Percentiles rank a stretch among this genome's conserved stretches.
phyloP scores from a whole-genome alignment of 495 filamentous ascomycete genomes.

The Cercophora sp. region DNA sequence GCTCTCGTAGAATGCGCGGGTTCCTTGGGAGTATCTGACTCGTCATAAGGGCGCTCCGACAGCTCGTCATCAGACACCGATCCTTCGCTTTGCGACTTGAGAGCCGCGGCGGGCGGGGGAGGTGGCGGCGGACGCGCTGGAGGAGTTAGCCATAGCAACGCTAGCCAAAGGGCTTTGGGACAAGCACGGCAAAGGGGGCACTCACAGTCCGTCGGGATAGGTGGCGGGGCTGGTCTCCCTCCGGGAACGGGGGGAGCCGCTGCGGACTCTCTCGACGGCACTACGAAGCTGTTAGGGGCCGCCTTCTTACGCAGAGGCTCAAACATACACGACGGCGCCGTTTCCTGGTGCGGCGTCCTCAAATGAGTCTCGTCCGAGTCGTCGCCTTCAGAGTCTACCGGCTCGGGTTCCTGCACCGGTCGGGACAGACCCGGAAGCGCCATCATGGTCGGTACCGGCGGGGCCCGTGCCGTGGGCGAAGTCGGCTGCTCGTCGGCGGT shows the following conservation, averaged over 20 bases:
- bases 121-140: constrained; percentile 56
- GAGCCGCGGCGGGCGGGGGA: constrained; percentile 45
- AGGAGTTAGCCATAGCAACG: constrained; percentile 31
- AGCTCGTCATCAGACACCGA: constrained; percentile 94
- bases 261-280: constrained; percentile 32
- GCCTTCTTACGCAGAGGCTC: constrained; percentile 18
- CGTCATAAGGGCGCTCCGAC: constrained; percentile 55
- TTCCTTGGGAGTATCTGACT: constrained; percentile 38
- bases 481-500: constrained; percentile 14
- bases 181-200: constrained; percentile 18
- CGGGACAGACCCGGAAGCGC: constrained; percentile 68
- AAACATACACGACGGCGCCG: constrained; percentile 46
- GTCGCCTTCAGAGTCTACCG: constrained; percentile 14
- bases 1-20: constrained; percentile 30
- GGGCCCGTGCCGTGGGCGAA: constrained; percentile 48
- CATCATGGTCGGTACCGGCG: constrained; percentile 72
- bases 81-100: constrained; percentile 66
- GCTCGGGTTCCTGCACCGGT: constrained; percentile 14
- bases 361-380: constrained; percentile 28
- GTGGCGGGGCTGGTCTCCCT: constrained; percentile 64
- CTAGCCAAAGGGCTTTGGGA: constrained; percentile 13
- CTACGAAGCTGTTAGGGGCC: constrained; percentile 32
- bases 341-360: constrained; percentile 37
- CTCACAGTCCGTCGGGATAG: constrained; percentile 66
- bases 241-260: constrained; percentile 57